phyloP scores from a whole-genome alignment of 2,329 filamentous ascomycete species.

The Microdochium bolleyi region DNA sequence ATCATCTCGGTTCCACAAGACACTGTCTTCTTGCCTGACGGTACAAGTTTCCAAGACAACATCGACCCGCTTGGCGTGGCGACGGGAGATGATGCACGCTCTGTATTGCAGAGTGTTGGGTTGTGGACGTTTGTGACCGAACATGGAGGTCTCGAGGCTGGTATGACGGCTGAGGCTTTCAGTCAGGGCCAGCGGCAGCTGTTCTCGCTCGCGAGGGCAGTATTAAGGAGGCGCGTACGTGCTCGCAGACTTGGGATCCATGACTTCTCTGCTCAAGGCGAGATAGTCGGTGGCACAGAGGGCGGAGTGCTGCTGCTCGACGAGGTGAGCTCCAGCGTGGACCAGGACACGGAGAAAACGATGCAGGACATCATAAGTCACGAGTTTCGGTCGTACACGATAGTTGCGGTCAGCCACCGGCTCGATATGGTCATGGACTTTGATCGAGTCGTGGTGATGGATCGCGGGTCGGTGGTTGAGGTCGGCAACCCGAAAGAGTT shows the following conservation, averaged over 20 bases:
- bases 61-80: constrained; percentile 19
- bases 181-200: constrained; percentile 39
- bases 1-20: constrained; percentile 35
- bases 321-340: constrained; percentile 22
- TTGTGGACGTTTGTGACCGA: constrained; percentile 13
- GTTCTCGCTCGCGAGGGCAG: constrained; percentile 15
- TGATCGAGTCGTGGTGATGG: constrained; percentile 39
- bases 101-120: constrained; percentile 12
- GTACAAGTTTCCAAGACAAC: constrained; percentile 21
- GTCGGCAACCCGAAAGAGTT: constrained; percentile 15
- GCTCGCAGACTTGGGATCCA: constrained; percentile 9
- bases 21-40: constrained; percentile 29
- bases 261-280: background rate
- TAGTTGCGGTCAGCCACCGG: constrained; percentile 26
- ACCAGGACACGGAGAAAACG: constrained; percentile 14
- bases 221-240: constrained; percentile 15
- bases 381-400: constrained; percentile 33
- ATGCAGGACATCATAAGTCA: constrained; percentile 14
- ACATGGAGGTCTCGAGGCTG: constrained; percentile 14
- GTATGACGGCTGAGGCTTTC: constrained; percentile 31
- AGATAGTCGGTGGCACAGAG: constrained; percentile 9
- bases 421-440: constrained; percentile 35
- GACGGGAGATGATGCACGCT: constrained; percentile 9
- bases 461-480: constrained; percentile 35
- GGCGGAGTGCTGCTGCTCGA: constrained; percentile 20